Percentiles rank a stretch among this genome's conserved stretches.
phyloP scores from a whole-genome alignment of 805 yeast genomes.

The Candida adriatica region DNA sequence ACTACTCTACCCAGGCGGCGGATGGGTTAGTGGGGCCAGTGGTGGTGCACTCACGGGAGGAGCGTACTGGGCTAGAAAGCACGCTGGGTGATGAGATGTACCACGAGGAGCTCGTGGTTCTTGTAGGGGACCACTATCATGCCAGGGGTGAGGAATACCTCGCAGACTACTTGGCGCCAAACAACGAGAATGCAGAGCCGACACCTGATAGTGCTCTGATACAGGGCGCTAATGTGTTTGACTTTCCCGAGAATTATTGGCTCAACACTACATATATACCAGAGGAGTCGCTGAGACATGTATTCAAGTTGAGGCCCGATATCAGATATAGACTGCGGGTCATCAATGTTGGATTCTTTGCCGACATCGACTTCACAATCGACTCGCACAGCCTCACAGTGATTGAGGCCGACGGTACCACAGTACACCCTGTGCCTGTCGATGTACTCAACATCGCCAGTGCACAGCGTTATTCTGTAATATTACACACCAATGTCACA shows the following conservation, averaged over 20 bases:
- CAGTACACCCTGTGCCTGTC: slow-evolving; percentile 38
- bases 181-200: slow-evolving; percentile 43
- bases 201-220: slow-evolving; percentile 37
- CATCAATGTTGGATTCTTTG: slow-evolving; percentile 44
- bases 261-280: slow-evolving; percentile 14
- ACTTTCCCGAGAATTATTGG: slow-evolving; percentile 22
- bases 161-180: slow-evolving; percentile 32
- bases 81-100: slow-evolving; percentile 19
- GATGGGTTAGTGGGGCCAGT: slow-evolving; percentile 47
- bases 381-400: slow-evolving; percentile 45
- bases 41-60: slow-evolving; percentile 34
- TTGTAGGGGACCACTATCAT: slow-evolving; percentile 47
- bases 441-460: slow-evolving; percentile 31
- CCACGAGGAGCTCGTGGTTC: slow-evolving; percentile 41
- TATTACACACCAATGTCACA: slow-evolving; percentile 45
- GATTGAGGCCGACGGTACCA: slow-evolving; percentile 48
- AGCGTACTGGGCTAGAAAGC: slow-evolving; percentile 25
- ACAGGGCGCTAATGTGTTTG: slow-evolving; percentile 32
- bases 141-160: slow-evolving; percentile 20
- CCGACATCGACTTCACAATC: slow-evolving; percentile 41
- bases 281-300: slow-evolving; percentile 17
- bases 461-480: slow-evolving; percentile 62
- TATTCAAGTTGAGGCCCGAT: slow-evolving; percentile 32
- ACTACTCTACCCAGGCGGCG: slow-evolving; percentile 38
- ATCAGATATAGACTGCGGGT: slow-evolving; percentile 40